Conservation (phyloP, 2,329 filamentous ascomycete genomes). For the Dactylellina cionopaga region DNA sequence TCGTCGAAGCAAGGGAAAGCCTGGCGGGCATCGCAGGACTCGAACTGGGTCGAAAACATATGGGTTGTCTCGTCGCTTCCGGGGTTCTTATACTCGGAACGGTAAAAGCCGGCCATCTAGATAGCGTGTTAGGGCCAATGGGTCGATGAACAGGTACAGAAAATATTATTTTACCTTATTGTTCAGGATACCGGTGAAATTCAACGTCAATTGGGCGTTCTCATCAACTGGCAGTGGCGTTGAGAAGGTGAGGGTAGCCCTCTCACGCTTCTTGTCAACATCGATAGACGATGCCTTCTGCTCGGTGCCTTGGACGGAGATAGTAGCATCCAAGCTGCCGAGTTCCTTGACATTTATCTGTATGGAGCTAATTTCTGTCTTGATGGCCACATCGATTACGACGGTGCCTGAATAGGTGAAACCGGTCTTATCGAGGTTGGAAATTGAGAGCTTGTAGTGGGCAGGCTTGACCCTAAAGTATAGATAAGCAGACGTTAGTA, state of each 20-base stretch:
- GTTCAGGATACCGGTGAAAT: slow-evolving; percentile 85
- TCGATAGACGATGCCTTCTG: slow-evolving; percentile 71
- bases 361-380: slow-evolving; percentile 77
- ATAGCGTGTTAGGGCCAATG: no score
- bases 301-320: slow-evolving; percentile 69
- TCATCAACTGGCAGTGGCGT: slow-evolving; percentile 75
- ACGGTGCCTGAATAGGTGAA: slow-evolving; percentile 87
- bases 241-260: slow-evolving; percentile 80
- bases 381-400: slow-evolving; percentile 79
- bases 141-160: no score
- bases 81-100: slow-evolving; percentile 87
- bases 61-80: slow-evolving; percentile 56
- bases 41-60: slow-evolving; percentile 96
- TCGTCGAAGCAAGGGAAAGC: slow-evolving; percentile 99
- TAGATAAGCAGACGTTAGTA: not conserved
- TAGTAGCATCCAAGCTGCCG: slow-evolving; percentile 74
- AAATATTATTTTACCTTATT: slow-evolving; percentile 70
- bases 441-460: slow-evolving; percentile 86
- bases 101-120: slow-evolving; percentile 88
- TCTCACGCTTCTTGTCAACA: slow-evolving; percentile 85
- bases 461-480: slow-evolving; percentile 75
- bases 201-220: slow-evolving; percentile 74
- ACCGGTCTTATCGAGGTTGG: slow-evolving; percentile 77
- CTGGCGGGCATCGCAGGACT: slow-evolving; percentile 91
- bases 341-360: slow-evolving; percentile 87